Percentiles rank a stretch among this genome's conserved stretches.
phyloP scores from a whole-genome alignment of 768 basidiomycete species.

The Amanita pallidorosea region DNA sequence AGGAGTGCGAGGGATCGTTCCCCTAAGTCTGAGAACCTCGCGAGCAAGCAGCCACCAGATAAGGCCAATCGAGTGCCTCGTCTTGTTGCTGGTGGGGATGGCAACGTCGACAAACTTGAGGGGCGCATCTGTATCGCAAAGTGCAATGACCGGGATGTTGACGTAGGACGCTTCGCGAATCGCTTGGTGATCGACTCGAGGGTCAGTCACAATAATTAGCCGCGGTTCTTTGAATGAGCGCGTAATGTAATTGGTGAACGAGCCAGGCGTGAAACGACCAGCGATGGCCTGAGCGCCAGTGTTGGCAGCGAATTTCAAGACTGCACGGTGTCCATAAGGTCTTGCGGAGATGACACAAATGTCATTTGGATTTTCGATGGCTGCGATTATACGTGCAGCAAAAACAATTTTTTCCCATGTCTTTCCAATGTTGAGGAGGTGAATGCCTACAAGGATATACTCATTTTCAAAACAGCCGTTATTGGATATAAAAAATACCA shows the following conservation, averaged over 20 bases:
- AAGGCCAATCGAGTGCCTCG: conserved; percentile 92
- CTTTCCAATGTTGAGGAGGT: conserved; percentile 97
- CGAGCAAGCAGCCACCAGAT: conserved; percentile 97
- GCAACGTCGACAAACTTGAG: conserved; percentile 97
- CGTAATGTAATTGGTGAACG: conserved; percentile 99
- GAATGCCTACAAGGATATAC: conserved; percentile 56
- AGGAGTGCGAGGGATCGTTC: conserved; percentile 81
- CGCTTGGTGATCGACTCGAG: conserved; percentile 98
- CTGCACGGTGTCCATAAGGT: conserved; percentile 97
- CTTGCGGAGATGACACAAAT: conserved; percentile 97
- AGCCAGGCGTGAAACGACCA: conserved; percentile 98
- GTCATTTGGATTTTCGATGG: conserved; percentile 97
- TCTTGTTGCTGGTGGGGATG: conserved; percentile 99
- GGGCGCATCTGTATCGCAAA: conserved; percentile 97
- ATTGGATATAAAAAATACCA: conserved; percentile 36
- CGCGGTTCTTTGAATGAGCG: conserved; percentile 99
- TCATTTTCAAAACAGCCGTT: not conserved
- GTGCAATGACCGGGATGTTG: conserved; percentile 99
- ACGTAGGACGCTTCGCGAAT: conserved; percentile 99
- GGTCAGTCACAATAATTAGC: conserved; percentile 96
- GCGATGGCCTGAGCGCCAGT: conserved; percentile 98
- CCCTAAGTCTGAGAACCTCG: conserved; percentile 92
- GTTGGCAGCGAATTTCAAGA: conserved; percentile 97
- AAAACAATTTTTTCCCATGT: conserved; percentile 99
- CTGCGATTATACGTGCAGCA: conserved; percentile 94